A percentile compares a stretch with the other conserved stretches of the same genome.
Evolutionary conservation across 2,329 filamentous ascomycete genomes (phyloP).

Genomic region (Colletotrichum gloeosporioides): DNA sequence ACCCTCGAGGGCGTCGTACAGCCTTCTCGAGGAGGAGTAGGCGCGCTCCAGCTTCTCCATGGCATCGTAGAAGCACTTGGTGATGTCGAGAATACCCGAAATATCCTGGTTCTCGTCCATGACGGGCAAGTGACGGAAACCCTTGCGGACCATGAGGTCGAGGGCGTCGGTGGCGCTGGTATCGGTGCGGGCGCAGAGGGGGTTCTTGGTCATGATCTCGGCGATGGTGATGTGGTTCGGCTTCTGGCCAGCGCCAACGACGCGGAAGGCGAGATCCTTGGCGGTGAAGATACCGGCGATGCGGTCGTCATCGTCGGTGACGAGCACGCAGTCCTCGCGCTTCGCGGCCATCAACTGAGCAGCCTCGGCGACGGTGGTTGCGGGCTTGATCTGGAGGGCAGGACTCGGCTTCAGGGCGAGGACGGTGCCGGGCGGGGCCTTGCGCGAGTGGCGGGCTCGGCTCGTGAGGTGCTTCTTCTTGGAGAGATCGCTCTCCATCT

Average conservation of each 20-base stretch:
- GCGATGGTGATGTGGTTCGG: slow-evolving; percentile 90
- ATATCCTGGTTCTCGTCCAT: slow-evolving; percentile 99
- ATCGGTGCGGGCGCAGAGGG: slow-evolving; percentile 94
- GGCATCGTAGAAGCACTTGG: slow-evolving; percentile 99
- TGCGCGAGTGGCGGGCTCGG: slow-evolving; percentile 84
- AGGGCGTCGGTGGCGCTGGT: slow-evolving; percentile 97
- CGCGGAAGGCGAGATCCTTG: slow-evolving; percentile 96
- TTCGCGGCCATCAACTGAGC: slow-evolving; percentile 99
- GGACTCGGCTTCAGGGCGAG: slow-evolving; percentile 94
- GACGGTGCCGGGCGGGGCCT: slow-evolving; percentile 94
- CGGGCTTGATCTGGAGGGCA: slow-evolving; percentile 96
- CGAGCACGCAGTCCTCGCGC: slow-evolving; percentile 95
- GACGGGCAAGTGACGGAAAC: slow-evolving; percentile 95
- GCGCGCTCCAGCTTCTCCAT: slow-evolving; percentile 99
- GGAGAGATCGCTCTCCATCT: slow-evolving; percentile 96
- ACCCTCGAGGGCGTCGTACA: slow-evolving; percentile 96
- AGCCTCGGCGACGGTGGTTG: slow-evolving; percentile 91
- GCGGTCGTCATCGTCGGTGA: slow-evolving; percentile 96
- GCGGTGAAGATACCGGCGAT: slow-evolving; percentile 99
- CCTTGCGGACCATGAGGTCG: slow-evolving; percentile 97
- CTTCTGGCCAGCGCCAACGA: slow-evolving; percentile 90
- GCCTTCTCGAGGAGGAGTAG: slow-evolving; percentile 95
- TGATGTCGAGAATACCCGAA: slow-evolving; percentile 96
- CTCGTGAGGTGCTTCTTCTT: slow-evolving; percentile 89
- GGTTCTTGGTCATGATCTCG: slow-evolving; percentile 99